Conservation (phyloP, 2,329 filamentous ascomycete genomes). For the Aspergillaceae sp. region DNA sequence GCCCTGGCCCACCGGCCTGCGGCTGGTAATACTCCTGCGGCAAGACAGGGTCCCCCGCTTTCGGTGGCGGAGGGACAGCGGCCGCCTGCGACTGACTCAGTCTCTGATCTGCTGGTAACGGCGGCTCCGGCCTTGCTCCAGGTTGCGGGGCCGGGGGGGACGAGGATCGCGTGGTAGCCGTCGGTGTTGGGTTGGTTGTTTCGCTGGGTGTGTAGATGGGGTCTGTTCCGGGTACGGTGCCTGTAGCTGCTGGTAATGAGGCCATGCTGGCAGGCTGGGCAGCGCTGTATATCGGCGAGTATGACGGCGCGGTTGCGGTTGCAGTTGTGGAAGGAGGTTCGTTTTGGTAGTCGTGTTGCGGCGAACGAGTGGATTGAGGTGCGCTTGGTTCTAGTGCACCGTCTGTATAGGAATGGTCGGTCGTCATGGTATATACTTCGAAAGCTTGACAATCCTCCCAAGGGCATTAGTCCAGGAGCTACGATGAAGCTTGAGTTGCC, state of each 20-base stretch:
- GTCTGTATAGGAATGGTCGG: no score
- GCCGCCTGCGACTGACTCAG: constrained; percentile 10
- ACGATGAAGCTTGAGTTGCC: background rate
- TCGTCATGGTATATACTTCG: no score
- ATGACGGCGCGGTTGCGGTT: constrained; percentile 23
- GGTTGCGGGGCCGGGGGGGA: constrained; percentile 36
- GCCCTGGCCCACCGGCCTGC: background rate
- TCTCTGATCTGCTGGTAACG: no score
- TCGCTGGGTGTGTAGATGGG: constrained; percentile 17
- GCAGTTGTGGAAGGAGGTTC: constrained; percentile 8
- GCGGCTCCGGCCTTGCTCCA: constrained; percentile 16
- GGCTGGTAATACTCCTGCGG: background rate
- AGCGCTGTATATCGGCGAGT: constrained; percentile 23
- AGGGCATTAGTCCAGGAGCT: no score
- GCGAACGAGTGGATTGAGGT: background rate
- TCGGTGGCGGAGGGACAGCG: constrained; percentile 12
- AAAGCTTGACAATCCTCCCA: no score
- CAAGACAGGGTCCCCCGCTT: constrained; percentile 7
- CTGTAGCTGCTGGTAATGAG: background rate
- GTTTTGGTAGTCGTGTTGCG: background rate
- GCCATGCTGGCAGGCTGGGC: constrained; percentile 1
- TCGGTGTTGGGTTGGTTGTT: constrained; percentile 13
- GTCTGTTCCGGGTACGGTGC: background rate
- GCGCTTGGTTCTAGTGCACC: background rate
- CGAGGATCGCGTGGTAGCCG: constrained; percentile 13